These are phyloP conservation scores for Lentinula sp. DNA, from an alignment of 768 basidiomycete species.

Conservation along the genomic window DNA sequence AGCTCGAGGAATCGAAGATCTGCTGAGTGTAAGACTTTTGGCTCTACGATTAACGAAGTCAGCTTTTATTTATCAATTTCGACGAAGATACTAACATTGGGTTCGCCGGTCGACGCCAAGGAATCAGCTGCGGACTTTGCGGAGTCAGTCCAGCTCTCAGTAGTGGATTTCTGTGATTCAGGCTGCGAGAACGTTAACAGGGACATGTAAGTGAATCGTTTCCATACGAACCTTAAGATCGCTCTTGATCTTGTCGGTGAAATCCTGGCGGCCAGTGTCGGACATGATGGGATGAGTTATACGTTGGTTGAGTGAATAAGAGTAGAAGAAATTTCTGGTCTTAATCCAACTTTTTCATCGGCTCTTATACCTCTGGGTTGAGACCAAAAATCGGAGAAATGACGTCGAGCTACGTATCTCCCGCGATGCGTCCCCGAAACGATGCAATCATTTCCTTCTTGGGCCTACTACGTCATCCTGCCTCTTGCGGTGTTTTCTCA, in stretches of 20 bases:
- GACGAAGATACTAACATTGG: slow-evolving; percentile 25
- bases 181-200: slow-evolving; percentile 28
- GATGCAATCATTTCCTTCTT: not conserved
- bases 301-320: not conserved
- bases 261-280: slow-evolving; percentile 49
- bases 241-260: slow-evolving; percentile 50
- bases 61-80: slow-evolving; percentile 2
- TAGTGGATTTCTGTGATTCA: slow-evolving; percentile 50
- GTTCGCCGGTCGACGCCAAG: slow-evolving; percentile 40
- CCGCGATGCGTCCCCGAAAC: not conserved
- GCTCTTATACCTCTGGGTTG: not conserved
- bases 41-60: slow-evolving; percentile 21
- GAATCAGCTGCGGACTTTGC: slow-evolving; percentile 44
- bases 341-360: too few relatives aligned
- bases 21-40: slow-evolving; percentile 49
- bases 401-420: not conserved
- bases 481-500: too few relatives aligned
- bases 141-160: slow-evolving; percentile 44
- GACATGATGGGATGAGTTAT: slow-evolving; percentile 30
- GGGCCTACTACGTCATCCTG: too few relatives aligned
- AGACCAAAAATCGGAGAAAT: not conserved
- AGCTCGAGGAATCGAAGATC: slow-evolving; percentile 38
- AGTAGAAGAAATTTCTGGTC: not conserved
- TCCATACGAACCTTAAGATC: slow-evolving; percentile 37
- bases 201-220: not conserved